Evolutionary conservation across 148 eudicot species (phyloP).

Genomic region (Cornus florida): DNA sequence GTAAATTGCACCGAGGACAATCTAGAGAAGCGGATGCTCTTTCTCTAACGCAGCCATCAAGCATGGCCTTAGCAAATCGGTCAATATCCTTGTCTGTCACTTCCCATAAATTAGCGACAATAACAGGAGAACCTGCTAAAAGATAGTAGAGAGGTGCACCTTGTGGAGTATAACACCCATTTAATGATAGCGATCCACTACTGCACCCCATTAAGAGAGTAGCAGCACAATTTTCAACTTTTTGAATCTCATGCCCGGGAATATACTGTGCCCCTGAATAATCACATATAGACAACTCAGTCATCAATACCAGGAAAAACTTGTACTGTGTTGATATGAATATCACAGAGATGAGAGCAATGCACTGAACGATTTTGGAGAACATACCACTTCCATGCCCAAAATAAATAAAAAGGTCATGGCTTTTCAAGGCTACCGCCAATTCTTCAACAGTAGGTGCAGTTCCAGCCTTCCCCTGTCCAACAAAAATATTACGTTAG

Average conservation of each 20-base stretch:
- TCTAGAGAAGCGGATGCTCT: slow-evolving; percentile 45
- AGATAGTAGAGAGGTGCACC: slow-evolving; percentile 78
- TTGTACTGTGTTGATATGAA: not conserved
- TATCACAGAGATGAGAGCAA: not conserved
- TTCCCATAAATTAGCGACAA: slow-evolving; percentile 92
- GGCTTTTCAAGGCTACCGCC: slow-evolving; percentile 62
- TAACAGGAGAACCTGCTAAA: slow-evolving; percentile 84
- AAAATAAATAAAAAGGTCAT: slow-evolving; percentile 79
- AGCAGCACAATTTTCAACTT: slow-evolving; percentile 76
- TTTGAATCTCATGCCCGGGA: slow-evolving; percentile 62
- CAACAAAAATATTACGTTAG: not conserved
- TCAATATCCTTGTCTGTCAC: slow-evolving; percentile 95
- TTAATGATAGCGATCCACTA: slow-evolving; percentile 64
- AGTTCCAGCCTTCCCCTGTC: slow-evolving; percentile 80
- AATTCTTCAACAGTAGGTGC: slow-evolving; percentile 72
- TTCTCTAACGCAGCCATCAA: slow-evolving; percentile 69
- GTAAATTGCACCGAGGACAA: slow-evolving; percentile 60
- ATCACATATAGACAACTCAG: slow-evolving; percentile 1
- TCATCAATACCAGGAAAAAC: not conserved
- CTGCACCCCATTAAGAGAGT: slow-evolving; percentile 88
- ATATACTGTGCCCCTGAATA: slow-evolving; percentile 73
- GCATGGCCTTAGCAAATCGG: slow-evolving; percentile 81
- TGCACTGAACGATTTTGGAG: not conserved
- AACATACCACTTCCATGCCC: slow-evolving; percentile 96
- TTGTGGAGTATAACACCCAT: slow-evolving; percentile 67